Evolutionary conservation across 305 asterid genomes (phyloP).

Genomic region (Fraxinus baroniana): DNA sequence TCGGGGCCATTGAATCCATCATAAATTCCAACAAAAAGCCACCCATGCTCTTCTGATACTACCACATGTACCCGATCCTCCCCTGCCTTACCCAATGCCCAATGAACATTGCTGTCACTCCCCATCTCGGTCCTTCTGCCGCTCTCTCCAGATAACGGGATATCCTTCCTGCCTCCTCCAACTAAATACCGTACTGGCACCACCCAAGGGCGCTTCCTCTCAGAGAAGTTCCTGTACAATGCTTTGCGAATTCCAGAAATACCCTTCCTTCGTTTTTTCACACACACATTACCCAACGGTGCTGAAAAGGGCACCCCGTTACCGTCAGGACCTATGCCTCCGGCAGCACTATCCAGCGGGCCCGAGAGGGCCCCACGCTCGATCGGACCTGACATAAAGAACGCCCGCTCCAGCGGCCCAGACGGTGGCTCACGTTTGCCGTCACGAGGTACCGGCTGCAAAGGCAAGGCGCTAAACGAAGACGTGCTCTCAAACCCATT

Average conservation of each 20-base stretch:
- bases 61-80: slow-evolving; percentile 99
- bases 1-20: slow-evolving; percentile 99
- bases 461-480: slow-evolving; percentile 80
- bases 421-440: slow-evolving; percentile 54
- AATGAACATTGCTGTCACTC: slow-evolving; percentile 69
- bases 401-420: slow-evolving; percentile 72
- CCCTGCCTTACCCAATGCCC: slow-evolving; percentile 96
- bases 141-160: slow-evolving; percentile 29
- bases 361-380: slow-evolving; percentile 94
- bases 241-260: slow-evolving; percentile 74
- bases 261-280: slow-evolving; percentile 73
- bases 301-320: slow-evolving; percentile 85
- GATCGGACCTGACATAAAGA: slow-evolving; percentile 98
- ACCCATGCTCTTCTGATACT: slow-evolving; percentile 95
- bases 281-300: slow-evolving; percentile 71
- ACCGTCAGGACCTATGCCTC: slow-evolving; percentile 36
- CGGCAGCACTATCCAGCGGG: slow-evolving; percentile 54
- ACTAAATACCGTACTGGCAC: slow-evolving; percentile 75
- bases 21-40: slow-evolving; percentile 94
- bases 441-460: slow-evolving; percentile 89
- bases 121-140: slow-evolving; percentile 52
- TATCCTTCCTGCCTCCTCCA: slow-evolving; percentile 56
- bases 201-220: slow-evolving; percentile 53
- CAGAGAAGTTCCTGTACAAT: slow-evolving; percentile 65
- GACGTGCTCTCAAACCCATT: slow-evolving; percentile 86